A percentile compares a stretch with the other conserved stretches of the same genome.
Conservation (phyloP, 441 rosid genomes). For the Eugenia klotzschiana region DNA sequence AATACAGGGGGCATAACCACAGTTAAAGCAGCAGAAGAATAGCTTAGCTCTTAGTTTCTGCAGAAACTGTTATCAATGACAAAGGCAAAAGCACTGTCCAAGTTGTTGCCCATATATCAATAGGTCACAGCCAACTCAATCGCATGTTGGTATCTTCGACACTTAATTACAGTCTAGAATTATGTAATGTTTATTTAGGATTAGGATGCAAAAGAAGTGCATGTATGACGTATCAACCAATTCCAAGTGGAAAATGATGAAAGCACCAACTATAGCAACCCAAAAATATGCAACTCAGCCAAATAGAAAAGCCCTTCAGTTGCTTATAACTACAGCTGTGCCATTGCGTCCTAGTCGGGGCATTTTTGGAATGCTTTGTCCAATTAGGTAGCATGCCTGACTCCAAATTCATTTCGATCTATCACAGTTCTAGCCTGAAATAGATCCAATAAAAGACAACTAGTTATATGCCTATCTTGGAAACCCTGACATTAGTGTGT, state of each 20-base stretch:
- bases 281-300: fast-evolving
- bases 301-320: neutral
- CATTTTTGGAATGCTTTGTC: neutral
- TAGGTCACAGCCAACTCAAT: neutral
- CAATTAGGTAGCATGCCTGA: neutral
- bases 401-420: neutral
- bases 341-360: neutral
- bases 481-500: neutral
- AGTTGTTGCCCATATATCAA: neutral
- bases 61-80: neutral
- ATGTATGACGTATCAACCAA: neutral
- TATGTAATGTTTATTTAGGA: neutral
- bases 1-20: neutral
- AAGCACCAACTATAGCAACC: neutral
- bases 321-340: neutral
- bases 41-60: neutral
- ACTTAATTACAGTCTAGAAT: neutral
- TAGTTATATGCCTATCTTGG: neutral
- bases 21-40: neutral
- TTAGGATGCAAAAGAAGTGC: neutral
- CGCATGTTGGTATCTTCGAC: neutral
- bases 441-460: neutral
- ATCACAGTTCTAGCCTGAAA: neutral
- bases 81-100: neutral
- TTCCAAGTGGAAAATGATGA: neutral